These are phyloP conservation scores for Talaromyces sp. DNA, from an alignment of 2,329 filamentous ascomycete species.

Conservation along the genomic window DNA sequence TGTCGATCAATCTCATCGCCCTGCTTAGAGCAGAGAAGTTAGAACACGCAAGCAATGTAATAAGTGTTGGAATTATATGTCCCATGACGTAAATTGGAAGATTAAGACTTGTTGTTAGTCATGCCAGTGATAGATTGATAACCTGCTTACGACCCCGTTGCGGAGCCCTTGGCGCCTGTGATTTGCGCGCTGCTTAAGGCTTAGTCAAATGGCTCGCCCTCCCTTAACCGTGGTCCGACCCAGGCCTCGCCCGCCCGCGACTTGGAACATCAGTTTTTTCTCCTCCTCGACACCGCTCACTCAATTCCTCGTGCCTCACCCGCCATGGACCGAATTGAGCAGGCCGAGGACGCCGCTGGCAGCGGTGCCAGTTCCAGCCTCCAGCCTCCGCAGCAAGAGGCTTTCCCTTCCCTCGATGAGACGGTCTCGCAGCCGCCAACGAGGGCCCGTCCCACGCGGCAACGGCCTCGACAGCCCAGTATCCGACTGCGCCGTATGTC, in stretches of 20 bases:
- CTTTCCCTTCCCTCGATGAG: constrained; percentile 14
- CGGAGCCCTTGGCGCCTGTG: not conserved
- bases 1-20: too few relatives aligned
- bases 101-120: too few relatives aligned
- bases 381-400: constrained; percentile 10
- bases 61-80: too few relatives aligned
- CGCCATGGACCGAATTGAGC: constrained; percentile 35
- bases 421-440: not conserved
- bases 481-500: constrained; percentile 16
- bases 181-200: not conserved
- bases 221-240: not conserved
- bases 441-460: not conserved
- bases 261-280: not conserved
- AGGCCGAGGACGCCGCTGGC: constrained; percentile 18
- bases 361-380: constrained; percentile 4
- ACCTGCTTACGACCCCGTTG: not conserved
- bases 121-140: not conserved
- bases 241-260: not conserved
- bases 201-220: not conserved
- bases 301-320: not conserved
- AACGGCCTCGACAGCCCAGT: constrained; percentile 13
- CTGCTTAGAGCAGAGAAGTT: too few relatives aligned
- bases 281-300: not conserved
- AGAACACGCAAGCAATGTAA: too few relatives aligned
- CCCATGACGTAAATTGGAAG: too few relatives aligned